Base-by-base conservation (phyloP, 345 rosid species). In the Firmiana major region DNA sequence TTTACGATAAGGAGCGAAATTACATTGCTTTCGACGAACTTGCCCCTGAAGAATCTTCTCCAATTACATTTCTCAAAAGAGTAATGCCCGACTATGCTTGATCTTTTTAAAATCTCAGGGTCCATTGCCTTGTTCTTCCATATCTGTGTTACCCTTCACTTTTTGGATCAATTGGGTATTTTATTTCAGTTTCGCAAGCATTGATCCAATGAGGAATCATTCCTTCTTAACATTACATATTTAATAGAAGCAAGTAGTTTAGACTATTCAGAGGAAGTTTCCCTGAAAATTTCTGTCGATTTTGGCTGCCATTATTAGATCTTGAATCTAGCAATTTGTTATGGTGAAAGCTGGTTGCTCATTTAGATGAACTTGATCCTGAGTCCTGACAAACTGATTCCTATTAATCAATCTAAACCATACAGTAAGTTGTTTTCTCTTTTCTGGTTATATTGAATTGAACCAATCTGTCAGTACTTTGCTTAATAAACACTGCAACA, bases 41-140 rank as follows among this genome's bases (percentile, higher is more conserved):
- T 81, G 94, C 92, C 16, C 93, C 94, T 0, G 74, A 89, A 84
- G 96, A 92, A n/a, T 86, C 96, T 57, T 83, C 81, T 59, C 97
- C 94, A 24, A 80, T 94, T 48, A 72, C 86, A 45, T 89, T 90
- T 84, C 98, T 94, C 36, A 92, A 89, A 88, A 85, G 83, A 81
- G 80, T 84, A 80, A 91, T 90, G 96, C 97, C 94, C 49, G 90
- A 87, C 83, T 83, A 88, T 74, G 86, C 93, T 77, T 86, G 81
- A 89, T 24, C 22, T 74, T 49, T 49, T 70, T 8, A 59, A 46
- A 46, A 49, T 71, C 67, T 40, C 26, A 16, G 31, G 68, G 71
- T 65, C 79, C 38, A 34, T 66, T 40, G 70, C 53, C 67, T 45
- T 75, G 60, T 79, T 73, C 77, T 74, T 46, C 67, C 72, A 63